Evolutionary conservation across 2,329 filamentous ascomycete genomes (phyloP).

Genomic region (Leptosphaerulina australis): DNA sequence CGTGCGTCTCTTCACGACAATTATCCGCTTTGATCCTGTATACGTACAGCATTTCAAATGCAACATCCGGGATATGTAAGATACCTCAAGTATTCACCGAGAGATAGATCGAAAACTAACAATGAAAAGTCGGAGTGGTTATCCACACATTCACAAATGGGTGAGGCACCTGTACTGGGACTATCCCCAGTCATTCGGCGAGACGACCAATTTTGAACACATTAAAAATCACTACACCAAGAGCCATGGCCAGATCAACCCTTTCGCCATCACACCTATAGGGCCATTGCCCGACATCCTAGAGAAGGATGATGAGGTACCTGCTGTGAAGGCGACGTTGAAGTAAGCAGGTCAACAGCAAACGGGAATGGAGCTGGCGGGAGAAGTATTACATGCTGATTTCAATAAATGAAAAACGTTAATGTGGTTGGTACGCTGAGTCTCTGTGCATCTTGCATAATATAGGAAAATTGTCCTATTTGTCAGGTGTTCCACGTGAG

Average conservation of each 20-base stretch:
- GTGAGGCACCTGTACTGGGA: constrained; percentile 75
- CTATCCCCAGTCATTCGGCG: constrained; percentile 74
- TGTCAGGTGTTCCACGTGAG: no score
- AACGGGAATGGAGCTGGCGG: no score
- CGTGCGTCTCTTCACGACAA: constrained; percentile 62
- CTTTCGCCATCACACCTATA: constrained; percentile 76
- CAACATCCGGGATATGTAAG: constrained; percentile 77
- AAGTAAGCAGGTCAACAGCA: not conserved
- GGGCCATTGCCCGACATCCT: constrained; percentile 85
- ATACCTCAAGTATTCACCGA: not conserved
- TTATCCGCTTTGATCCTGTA: constrained; percentile 64
- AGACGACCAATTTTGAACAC: constrained; percentile 90
- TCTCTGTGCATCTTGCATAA: no score
- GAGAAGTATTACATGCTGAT: no score
- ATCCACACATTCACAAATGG: constrained; percentile 82
- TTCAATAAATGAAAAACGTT: no score
- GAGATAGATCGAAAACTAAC: not conserved
- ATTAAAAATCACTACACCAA: constrained; percentile 83
- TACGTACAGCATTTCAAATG: constrained; percentile 71
- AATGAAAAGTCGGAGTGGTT: constrained; percentile 66
- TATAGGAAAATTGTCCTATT: no score
- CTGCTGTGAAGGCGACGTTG: constrained; percentile 54
- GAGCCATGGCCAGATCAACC: constrained; percentile 70
- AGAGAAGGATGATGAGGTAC: constrained; percentile 77
- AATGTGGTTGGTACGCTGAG: no score